Percentiles rank a stretch among this genome's conserved stretches.
Conservation (phyloP, 208 protist species). For the Strigomonas culicis region DNA sequence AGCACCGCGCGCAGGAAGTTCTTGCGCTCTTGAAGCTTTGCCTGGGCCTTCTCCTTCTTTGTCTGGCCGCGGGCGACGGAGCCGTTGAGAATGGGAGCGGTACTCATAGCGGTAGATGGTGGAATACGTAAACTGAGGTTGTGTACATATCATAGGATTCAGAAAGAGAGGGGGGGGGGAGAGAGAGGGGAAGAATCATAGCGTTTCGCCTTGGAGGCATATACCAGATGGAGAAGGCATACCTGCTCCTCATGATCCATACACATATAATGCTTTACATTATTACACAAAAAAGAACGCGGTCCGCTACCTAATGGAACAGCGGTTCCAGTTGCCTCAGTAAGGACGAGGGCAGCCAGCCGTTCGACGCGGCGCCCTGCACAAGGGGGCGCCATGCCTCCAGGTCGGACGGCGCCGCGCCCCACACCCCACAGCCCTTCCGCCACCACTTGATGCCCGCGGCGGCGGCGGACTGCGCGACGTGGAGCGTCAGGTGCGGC, state of each 20-base stretch:
- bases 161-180: neutral
- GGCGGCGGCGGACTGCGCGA: neutral
- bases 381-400: too few species aligned
- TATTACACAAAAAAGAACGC: too few species aligned
- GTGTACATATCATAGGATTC: neutral
- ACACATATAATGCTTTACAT: too few species aligned
- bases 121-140: neutral
- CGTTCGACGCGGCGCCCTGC: too few species aligned
- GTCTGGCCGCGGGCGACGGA: neutral
- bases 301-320: too few species aligned
- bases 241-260: too few species aligned
- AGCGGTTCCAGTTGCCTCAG: too few species aligned
- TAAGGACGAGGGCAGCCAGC: too few species aligned
- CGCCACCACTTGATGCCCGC: neutral
- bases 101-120: too few species aligned
- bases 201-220: neutral
- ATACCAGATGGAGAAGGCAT: too few species aligned
- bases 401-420: too few species aligned
- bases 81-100: neutral
- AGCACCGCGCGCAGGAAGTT: slow-evolving; percentile 70
- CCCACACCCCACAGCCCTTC: too few species aligned
- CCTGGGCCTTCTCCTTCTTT: slow-evolving; percentile 30
- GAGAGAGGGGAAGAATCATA: neutral
- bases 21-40: slow-evolving; percentile 62
- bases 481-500: neutral